These are phyloP conservation scores for Pleurostoma richardsiae DNA, from an alignment of 2,329 filamentous ascomycete genomes.

Conservation along the genomic window DNA sequence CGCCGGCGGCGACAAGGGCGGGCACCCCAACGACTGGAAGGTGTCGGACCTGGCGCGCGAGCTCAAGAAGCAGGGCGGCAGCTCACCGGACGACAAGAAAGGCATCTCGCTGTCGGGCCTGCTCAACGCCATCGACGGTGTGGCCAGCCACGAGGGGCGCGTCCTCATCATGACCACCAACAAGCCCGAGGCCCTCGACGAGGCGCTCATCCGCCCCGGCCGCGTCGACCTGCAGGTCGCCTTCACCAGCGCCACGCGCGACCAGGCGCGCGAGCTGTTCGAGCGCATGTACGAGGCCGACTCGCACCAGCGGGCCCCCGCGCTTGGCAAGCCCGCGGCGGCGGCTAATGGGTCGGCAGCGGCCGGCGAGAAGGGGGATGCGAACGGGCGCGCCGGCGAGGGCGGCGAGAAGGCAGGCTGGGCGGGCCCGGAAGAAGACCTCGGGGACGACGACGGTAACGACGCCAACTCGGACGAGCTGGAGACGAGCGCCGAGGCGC, in stretches of 20 bases:
- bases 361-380: neutral
- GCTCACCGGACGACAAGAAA: slow-evolving; percentile 27
- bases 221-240: slow-evolving; percentile 53
- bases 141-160: slow-evolving; percentile 72
- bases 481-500: neutral
- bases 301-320: slow-evolving; percentile 11
- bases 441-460: neutral
- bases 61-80: slow-evolving; percentile 31
- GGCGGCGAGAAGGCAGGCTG: neutral
- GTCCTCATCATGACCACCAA: slow-evolving; percentile 83
- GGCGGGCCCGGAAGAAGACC: neutral
- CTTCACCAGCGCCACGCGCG: slow-evolving; percentile 45
- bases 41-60: slow-evolving; percentile 37
- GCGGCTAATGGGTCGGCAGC: neutral
- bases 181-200: slow-evolving; percentile 65
- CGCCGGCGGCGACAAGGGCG: slow-evolving; percentile 5
- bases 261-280: slow-evolving; percentile 54
- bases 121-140: slow-evolving; percentile 79
- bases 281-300: slow-evolving; percentile 54
- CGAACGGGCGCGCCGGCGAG: neutral
- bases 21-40: slow-evolving; percentile 22
- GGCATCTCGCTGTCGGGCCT: slow-evolving; percentile 73
- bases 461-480: neutral
- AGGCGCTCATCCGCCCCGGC: slow-evolving; percentile 68
- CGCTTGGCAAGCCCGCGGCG: neutral